Conservation (phyloP, 495 filamentous ascomycete genomes). For the Clavariopsis aquatica region DNA sequence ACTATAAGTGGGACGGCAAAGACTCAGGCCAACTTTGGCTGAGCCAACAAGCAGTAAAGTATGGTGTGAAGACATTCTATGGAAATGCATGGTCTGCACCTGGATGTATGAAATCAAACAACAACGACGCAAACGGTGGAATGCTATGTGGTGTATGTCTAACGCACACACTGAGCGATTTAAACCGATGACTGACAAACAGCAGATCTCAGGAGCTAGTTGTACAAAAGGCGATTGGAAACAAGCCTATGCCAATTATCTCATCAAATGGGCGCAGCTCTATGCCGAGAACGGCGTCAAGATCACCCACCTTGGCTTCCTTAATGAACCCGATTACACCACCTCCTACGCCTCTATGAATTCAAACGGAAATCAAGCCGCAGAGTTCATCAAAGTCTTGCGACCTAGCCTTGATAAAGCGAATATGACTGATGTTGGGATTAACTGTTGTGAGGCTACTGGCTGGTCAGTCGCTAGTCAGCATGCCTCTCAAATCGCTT, state of each 20-base stretch:
- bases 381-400: constrained; percentile 36
- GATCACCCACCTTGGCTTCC: constrained; percentile 31
- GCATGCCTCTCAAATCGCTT: constrained; percentile 17
- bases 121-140: constrained; percentile 30
- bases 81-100: constrained; percentile 35
- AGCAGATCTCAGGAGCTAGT: constrained; percentile 22
- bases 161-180: not conserved
- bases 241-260: constrained; percentile 36
- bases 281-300: constrained; percentile 32
- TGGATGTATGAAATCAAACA: constrained; percentile 37
- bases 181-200: not conserved
- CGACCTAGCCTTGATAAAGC: constrained; percentile 23
- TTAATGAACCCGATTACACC: constrained; percentile 35
- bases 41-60: constrained; percentile 31
- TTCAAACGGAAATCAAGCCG: constrained; percentile 30
- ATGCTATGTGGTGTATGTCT: constrained; percentile 30
- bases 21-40: constrained; percentile 32
- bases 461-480: constrained; percentile 29
- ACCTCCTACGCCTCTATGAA: constrained; percentile 32
- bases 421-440: constrained; percentile 28
- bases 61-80: constrained; percentile 35
- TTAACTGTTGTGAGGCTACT: constrained; percentile 37
- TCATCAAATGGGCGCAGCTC: constrained; percentile 32
- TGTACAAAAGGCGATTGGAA: constrained; percentile 32
- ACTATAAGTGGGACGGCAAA: constrained; percentile 36